Base-by-base conservation (phyloP, 768 basidiomycete species). In the Dentipellis fragilis region DNA sequence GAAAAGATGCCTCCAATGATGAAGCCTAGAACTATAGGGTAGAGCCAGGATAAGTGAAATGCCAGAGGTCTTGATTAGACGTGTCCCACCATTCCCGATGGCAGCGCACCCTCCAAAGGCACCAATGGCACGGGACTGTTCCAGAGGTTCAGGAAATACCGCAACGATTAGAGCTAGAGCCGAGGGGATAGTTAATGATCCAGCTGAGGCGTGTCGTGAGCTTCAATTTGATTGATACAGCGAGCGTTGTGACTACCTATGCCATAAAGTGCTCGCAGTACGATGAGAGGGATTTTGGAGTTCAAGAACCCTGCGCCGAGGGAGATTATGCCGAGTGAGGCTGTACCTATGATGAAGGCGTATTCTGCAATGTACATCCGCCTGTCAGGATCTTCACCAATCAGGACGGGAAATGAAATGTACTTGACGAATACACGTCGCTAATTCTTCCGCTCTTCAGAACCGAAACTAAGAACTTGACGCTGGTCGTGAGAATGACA, bases 21-120 rank as follows among this genome's bases (percentile, higher is more conserved):
- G 14, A 70, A 57, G 19, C 71, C 71, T 10, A 66, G 59, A 12
- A 69, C 68, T 70, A 19, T n/a, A 52, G 52, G 19, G 29, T 42
- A 39, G 57, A 29, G 3, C 3, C 29, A 29, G 6, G 6, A 6
- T 29, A 29, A 29, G 6, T 29, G 29, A 3, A 6, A 29, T 29
- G 29, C n/a, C n/a, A n/a, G n/a, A n/a, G n/a, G n/a, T n/a, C n/a
- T n/a, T n/a, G 39, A 40, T 40, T n/a, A 40, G 29, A 29, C 6
- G 3, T 29, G 29, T 48, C 63, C 39, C 58, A 64, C 74, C 70
- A 60, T 76, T 78, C 1, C 74, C 77, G 23, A 76, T 56, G n/a
- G 72, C 75, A 35, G 73, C 74, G 35, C 71, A 68, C n/a, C 75
- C 71, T 53, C 74, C 75, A 53, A 78, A 73, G 0, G 73, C 58